Evolutionary conservation across 108 stramenopile species (phyloP).

Genomic region (Aureococcus anophagefferens): DNA sequence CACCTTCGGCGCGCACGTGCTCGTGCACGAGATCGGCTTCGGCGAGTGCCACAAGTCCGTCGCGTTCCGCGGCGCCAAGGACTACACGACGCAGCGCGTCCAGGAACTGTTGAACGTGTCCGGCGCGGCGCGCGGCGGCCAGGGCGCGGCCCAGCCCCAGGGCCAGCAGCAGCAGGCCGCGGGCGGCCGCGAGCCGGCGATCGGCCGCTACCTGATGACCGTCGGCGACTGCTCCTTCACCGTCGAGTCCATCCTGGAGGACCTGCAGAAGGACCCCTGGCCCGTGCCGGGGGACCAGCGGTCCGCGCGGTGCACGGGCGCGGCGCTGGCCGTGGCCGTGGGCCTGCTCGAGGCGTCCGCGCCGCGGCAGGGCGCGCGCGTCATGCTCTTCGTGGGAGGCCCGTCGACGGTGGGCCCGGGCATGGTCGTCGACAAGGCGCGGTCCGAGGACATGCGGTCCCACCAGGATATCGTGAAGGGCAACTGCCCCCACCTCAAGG

Average conservation of each 20-base stretch:
- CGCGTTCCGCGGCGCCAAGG: constrained; percentile 81
- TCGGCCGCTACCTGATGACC: constrained; percentile 80
- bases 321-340: constrained; percentile 74
- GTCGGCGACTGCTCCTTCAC: constrained; percentile 82
- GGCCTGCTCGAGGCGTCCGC: constrained; percentile 77
- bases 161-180: constrained; percentile 25
- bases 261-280: constrained; percentile 93
- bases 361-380: constrained; percentile 75
- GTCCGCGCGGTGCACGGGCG: constrained; percentile 81
- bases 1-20: constrained; percentile 93
- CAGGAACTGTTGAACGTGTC: constrained; percentile 65
- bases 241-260: constrained; percentile 88
- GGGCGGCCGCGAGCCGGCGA: constrained; percentile 38
- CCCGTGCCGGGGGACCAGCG: constrained; percentile 79
- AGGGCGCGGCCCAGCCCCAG: constrained; percentile 23
- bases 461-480: constrained; percentile 83
- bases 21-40: constrained; percentile 93
- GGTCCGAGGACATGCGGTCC: constrained; percentile 80
- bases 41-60: constrained; percentile 79
- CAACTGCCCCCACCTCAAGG: constrained; percentile 74
- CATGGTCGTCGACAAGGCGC: constrained; percentile 66
- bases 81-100: constrained; percentile 67
- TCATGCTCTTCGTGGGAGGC: constrained; percentile 93
- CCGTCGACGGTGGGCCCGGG: constrained; percentile 95
- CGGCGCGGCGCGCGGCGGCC: constrained; percentile 26